Evolutionary conservation across 257 asterid genomes (phyloP).

Genomic region (Solanum dulcamara): DNA sequence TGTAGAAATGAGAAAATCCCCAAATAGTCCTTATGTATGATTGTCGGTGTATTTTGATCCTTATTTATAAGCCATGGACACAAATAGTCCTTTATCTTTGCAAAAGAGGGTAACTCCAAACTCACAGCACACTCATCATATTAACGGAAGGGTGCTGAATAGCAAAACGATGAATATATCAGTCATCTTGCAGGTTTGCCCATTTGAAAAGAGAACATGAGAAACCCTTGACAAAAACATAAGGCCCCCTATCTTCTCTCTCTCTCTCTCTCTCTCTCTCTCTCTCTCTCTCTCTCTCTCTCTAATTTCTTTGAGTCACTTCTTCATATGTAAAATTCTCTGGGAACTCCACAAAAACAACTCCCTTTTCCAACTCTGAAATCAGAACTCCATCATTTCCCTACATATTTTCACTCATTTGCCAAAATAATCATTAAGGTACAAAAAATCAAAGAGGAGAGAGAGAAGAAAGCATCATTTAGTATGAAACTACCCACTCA

Average conservation of each 20-base stretch:
- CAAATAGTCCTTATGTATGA: not conserved
- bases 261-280: not conserved
- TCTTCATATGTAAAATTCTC: not conserved
- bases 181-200: not conserved
- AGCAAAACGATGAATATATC: not conserved
- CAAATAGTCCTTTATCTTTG: not conserved
- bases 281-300: not conserved
- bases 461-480: not conserved
- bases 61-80: not conserved
- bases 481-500: not conserved
- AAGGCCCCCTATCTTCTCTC: not conserved
- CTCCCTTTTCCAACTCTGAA: not conserved
- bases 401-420: not conserved
- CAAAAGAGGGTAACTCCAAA: not conserved
- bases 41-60: not conserved
- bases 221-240: not conserved
- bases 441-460: not conserved
- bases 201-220: not conserved
- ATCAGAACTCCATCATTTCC: not conserved
- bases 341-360: not conserved
- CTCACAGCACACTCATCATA: not conserved
- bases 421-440: not conserved
- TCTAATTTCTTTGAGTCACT: not conserved
- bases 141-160: not conserved
- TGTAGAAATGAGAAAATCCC: not conserved